Conservation (phyloP, 2,329 filamentous ascomycete species). For the Purpureocillium lavendulum region DNA sequence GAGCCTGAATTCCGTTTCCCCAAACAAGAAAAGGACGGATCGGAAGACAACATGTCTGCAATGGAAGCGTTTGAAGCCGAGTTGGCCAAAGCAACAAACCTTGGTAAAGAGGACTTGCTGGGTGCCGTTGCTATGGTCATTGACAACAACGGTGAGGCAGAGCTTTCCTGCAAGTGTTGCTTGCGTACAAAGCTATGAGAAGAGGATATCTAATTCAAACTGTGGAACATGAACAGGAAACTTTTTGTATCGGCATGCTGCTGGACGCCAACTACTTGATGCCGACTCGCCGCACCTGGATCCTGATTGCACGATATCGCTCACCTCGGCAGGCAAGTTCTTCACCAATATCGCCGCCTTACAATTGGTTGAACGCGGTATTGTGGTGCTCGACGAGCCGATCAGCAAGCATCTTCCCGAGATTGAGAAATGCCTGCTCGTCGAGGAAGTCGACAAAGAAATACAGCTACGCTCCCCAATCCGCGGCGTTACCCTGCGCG, state of each 20-base stretch:
- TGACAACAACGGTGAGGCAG: constrained; percentile 5
- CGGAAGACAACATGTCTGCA: constrained; percentile 1
- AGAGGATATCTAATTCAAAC: constrained; percentile 4
- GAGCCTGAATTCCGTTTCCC: not conserved
- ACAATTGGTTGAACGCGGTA: constrained; percentile 5
- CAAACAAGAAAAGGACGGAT: no score
- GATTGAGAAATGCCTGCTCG: constrained; percentile 6
- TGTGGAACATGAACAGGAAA: constrained; percentile 3
- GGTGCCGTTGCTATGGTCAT: constrained; percentile 6
- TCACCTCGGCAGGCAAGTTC: constrained; percentile 5
- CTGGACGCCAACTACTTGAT: constrained; percentile 6
- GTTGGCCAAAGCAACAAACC: constrained; percentile 4
- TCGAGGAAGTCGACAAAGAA: constrained; percentile 2
- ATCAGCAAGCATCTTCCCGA: constrained; percentile 6
- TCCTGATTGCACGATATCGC: constrained; percentile 6
- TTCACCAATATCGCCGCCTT: constrained; percentile 5
- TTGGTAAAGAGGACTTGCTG: constrained; percentile 4
- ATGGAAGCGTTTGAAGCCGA: constrained; percentile 5
- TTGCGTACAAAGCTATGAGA: not conserved
- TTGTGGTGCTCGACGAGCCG: constrained; percentile 5
- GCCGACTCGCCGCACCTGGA: constrained; percentile 4
- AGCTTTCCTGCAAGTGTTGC: constrained; percentile 1
- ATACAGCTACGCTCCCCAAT: constrained; percentile 3
- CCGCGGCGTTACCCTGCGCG: constrained; percentile 4
- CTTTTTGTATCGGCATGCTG: constrained; percentile 6